A percentile compares a stretch with the other conserved stretches of the same genome.
Conservation (phyloP, 148 eudicot species). For the Selenicereus undatus region DNA sequence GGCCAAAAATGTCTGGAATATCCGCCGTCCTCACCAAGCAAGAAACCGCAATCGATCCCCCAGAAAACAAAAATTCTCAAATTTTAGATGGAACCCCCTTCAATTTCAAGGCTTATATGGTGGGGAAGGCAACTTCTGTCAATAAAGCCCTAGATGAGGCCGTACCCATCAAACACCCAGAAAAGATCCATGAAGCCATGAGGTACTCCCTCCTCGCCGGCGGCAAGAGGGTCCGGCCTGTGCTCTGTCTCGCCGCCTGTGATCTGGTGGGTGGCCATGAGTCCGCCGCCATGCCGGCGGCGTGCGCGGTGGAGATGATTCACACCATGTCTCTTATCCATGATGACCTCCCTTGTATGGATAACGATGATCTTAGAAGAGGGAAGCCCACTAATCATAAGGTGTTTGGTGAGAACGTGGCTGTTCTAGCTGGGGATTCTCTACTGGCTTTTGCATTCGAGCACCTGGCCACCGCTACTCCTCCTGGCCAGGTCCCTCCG, state of each 20-base stretch:
- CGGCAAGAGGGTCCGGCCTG: slow-evolving; percentile 70
- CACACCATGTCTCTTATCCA: slow-evolving; percentile 74
- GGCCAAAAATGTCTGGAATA: slow-evolving; percentile 21
- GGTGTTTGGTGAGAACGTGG: slow-evolving; percentile 64
- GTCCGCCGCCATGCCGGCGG: slow-evolving; percentile 52
- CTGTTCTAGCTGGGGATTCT: slow-evolving; percentile 62
- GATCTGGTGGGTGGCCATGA: slow-evolving; percentile 62
- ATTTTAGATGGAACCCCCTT: slow-evolving; percentile 13
- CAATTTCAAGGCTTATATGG: slow-evolving; percentile 51
- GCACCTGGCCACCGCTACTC: slow-evolving; percentile 37
- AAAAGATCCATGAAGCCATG: slow-evolving; percentile 60
- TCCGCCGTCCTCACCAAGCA: slow-evolving; percentile 39
- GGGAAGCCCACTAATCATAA: slow-evolving; percentile 69
- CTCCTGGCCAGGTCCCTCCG: slow-evolving; percentile 27
- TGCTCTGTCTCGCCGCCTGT: slow-evolving; percentile 68
- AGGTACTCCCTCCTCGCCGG: slow-evolving; percentile 67
- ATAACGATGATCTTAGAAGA: slow-evolving; percentile 62
- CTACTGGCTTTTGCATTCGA: slow-evolving; percentile 58
- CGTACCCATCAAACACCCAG: slow-evolving; percentile 40
- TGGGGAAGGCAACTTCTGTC: slow-evolving; percentile 39
- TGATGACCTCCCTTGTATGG: slow-evolving; percentile 78
- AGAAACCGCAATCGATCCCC: slow-evolving; percentile 22
- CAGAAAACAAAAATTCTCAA: slow-evolving; percentile 8
- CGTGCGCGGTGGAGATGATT: slow-evolving; percentile 77
- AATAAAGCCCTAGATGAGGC: slow-evolving; percentile 46